A percentile compares a stretch with the other conserved stretches of the same genome.
phyloP scores from a whole-genome alignment of 345 rosid genomes.

The Eucalyptus erythrocorys region DNA sequence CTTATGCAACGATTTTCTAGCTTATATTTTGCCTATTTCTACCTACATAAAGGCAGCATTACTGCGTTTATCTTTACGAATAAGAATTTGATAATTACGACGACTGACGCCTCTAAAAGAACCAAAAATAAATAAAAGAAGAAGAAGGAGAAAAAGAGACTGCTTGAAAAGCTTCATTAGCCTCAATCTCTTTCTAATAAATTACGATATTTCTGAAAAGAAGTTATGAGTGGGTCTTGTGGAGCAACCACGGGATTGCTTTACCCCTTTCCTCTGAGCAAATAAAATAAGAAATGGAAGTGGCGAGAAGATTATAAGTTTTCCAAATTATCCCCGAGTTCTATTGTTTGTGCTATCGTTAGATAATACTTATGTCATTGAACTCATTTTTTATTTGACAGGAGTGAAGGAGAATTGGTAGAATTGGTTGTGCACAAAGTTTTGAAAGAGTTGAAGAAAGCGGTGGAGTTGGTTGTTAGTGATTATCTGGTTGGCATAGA shows the following conservation, averaged over 20 bases:
- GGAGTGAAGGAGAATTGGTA: background rate
- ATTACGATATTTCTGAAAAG: background rate
- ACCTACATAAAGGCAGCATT: too few species aligned
- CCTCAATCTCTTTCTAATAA: background rate
- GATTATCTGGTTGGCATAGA: background rate
- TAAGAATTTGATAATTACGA: too few species aligned
- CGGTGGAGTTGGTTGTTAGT: background rate
- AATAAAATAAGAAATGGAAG: background rate
- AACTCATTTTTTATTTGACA: background rate
- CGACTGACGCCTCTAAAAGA: too few species aligned
- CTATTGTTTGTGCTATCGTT: background rate
- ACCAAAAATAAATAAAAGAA: too few species aligned
- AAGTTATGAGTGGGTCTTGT: background rate
- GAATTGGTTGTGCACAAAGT: background rate
- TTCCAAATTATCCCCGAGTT: background rate
- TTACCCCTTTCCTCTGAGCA: background rate
- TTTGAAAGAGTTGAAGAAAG: background rate
- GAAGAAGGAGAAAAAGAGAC: background rate
- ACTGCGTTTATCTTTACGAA: too few species aligned
- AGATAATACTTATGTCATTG: background rate
- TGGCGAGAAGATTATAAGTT: background rate
- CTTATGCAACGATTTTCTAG: background rate
- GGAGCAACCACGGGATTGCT: background rate
- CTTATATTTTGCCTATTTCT: background rate
- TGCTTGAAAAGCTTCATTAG: background rate